Base-by-base conservation (phyloP, 306 rosid genomes). In the Lupinus albus region DNA sequence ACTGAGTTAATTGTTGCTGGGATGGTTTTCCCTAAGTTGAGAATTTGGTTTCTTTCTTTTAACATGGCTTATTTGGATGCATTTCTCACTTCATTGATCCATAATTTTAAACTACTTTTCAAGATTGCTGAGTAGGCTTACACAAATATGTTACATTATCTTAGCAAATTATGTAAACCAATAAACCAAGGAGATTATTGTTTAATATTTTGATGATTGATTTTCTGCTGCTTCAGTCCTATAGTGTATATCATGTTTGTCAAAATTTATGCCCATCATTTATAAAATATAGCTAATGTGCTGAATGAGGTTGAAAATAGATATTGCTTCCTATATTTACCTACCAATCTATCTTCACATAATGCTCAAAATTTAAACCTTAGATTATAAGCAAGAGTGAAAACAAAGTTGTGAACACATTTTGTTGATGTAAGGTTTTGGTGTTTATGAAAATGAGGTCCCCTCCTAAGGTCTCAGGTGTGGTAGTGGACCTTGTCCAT, bases 21-120 rank as follows among this genome's bases (percentile, higher is more conserved):
- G 81, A 73, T 78, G 76, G 83, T 62, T 77, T 80, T 70, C 72
- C 74, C 75, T 84, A 68, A 74, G 67, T 73, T 73, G 79, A 41
- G 76, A 78, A 87, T 61, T 73, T 76, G 86, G 72, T 79, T 79
- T 74, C 59, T 63, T 78, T 70, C 76, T 76, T 83, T 85, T 83
- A 74, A 83, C 86, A 47, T 78, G 84, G 75, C 72, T 72, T 65
- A 79, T 77, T 77, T 79, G 74, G 59, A 78, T 77, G 78, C 79
- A 64, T 79, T 84, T 77, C 72, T 81, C 66, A 51, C 75, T 79
- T 76, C 76, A 83, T 65, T 78, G 74, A 39, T 78, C 80, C 76
- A 69, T 78, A 80, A 70, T 58, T 77, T 67, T 63, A 70, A 78
- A 68, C 76, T 83, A 72, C 76, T 76, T 76, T 80, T 71, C 44